Percentiles rank a stretch among this genome's conserved stretches.
phyloP scores from a whole-genome alignment of 1,284 basidiomycete species.

The Irpex rosettiformis region DNA sequence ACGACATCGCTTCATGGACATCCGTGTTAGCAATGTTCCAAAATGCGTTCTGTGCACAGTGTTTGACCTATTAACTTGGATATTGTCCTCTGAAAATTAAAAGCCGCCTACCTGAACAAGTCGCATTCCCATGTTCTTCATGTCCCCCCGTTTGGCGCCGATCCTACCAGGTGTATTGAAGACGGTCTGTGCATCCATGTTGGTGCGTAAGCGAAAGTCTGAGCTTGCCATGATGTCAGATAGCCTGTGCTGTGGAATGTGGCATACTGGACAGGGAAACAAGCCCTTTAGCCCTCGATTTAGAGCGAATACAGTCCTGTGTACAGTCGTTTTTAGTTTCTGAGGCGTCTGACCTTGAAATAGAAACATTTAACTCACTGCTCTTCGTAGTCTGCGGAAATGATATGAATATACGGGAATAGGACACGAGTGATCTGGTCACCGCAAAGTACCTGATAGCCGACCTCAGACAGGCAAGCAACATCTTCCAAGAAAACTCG shows the following conservation, averaged over 20 bases:
- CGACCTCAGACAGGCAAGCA: conserved; percentile 15
- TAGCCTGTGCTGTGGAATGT: conserved; percentile 10
- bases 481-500: conserved; percentile 19
- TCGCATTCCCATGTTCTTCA: conserved; percentile 28
- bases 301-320: conserved; percentile 17
- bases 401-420: conserved; percentile 27
- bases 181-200: neutral
- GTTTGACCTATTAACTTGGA: neutral
- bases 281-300: conserved; percentile 14
- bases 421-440: conserved; percentile 19
- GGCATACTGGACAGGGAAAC: conserved; percentile 17
- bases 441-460: conserved; percentile 20
- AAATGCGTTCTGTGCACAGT: conserved; percentile 33
- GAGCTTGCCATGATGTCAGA: neutral
- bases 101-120: conserved; percentile 24
- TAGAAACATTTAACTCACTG: conserved; percentile 14
- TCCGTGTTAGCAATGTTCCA: conserved; percentile 21
- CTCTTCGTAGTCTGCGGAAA: conserved; percentile 31
- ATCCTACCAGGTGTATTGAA: neutral
- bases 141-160: conserved; percentile 5
- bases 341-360: neutral
- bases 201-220: neutral
- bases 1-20: too few species aligned
- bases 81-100: too few species aligned
- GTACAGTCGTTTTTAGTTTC: neutral